Base-by-base conservation (phyloP, 495 filamentous ascomycete genomes). In the Xylaria sp. region DNA sequence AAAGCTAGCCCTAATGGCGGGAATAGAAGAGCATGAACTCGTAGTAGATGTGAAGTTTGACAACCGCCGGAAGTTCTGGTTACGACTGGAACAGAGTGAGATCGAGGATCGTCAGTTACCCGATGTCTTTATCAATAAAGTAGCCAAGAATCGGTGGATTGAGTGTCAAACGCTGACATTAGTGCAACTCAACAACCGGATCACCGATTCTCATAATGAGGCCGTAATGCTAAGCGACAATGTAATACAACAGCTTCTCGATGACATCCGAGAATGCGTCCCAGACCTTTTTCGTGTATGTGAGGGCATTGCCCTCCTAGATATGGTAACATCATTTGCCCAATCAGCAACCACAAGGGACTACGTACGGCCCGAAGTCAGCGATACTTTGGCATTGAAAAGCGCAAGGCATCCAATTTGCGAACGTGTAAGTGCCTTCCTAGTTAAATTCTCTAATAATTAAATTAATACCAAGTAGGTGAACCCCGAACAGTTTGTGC, bases 111-210 rank as follows among this genome's bases (percentile, higher is more conserved):
- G 82, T 44, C 73, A 82, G 1, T 75, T 97, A 5, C 90, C 91
- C 0, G 85, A 90, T n/a, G 71, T 92, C 6, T 91, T 97, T 67
- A 90, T 95, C 75, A 97, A 97, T 72, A 83, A 88, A 19, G 87
- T 90, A 68, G 85, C 88, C 43, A 93, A 90, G 77, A 94, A 90
- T 74, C 89, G 87, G 37, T 85, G 85, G 65, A 87, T 95, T 58
- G 92, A 97, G 78, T 98, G 94, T 75, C 92, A 94, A 76, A 98
- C 96, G 0, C 77, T 97, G 15, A 88, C 92, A 59, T 85, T 98
- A 9, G 84, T 97, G 71, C 94, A 97, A 75, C 82, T 88, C 53
- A 93, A 92, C 71, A 89, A 91, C 71, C 86, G 89, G 73, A 93
- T 96, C 44, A 84, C 88, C 17, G 92, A 97, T 74, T 88, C 93